phyloP scores from a whole-genome alignment of 805 yeast species.

The Spathaspora passalidarum region DNA sequence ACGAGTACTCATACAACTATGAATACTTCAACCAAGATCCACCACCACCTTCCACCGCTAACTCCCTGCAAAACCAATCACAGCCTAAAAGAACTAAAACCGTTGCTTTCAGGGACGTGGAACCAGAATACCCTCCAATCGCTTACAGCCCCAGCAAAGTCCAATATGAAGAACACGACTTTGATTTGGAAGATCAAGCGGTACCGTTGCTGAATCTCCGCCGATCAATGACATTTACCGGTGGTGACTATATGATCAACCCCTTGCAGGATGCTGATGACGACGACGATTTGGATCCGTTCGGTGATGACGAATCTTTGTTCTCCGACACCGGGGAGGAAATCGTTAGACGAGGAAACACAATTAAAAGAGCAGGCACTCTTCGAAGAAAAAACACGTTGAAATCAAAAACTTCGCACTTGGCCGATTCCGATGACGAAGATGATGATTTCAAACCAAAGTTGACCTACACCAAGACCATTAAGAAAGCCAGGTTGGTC shows the following conservation, averaged over 20 bases:
- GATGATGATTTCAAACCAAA: slow-evolving; percentile 40
- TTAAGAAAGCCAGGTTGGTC: slow-evolving; percentile 40
- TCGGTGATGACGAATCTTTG: slow-evolving; percentile 43
- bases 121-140: slow-evolving; percentile 29
- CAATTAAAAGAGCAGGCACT: slow-evolving; percentile 23
- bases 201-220: background rate
- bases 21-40: background rate
- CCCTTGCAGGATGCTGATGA: slow-evolving; percentile 38
- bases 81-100: slow-evolving; percentile 15
- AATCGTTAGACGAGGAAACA: slow-evolving; percentile 27
- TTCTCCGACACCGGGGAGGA: slow-evolving; percentile 42
- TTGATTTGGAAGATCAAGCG: background rate
- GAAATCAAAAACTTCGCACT: background rate
- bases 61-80: background rate
- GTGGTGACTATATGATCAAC: slow-evolving; percentile 39
- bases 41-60: background rate
- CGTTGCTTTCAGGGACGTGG: slow-evolving; percentile 28
- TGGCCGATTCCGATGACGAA: slow-evolving; percentile 15
- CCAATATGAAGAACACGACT: background rate
- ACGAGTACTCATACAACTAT: background rate
- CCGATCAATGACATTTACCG: slow-evolving; percentile 21
- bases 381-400: slow-evolving; percentile 13
- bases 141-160: slow-evolving; percentile 24
- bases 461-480: slow-evolving; percentile 40
- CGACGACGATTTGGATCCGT: slow-evolving; percentile 36